phyloP scores from a whole-genome alignment of 2,329 filamentous ascomycete genomes.

The Beauveria sp. region DNA sequence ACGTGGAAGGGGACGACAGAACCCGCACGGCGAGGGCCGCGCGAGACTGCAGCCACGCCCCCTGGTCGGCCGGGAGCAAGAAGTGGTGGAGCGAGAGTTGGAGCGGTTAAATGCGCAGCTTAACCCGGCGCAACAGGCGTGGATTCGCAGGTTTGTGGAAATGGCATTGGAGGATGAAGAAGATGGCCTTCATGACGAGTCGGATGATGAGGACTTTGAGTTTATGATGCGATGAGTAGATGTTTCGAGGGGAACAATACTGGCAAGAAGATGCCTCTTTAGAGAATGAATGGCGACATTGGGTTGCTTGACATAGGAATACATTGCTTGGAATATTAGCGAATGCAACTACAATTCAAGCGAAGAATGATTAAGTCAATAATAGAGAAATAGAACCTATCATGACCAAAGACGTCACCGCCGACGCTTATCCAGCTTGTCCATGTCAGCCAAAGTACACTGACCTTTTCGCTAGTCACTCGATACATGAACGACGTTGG shows the following conservation, averaged over 20 bases:
- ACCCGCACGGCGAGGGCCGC: not conserved
- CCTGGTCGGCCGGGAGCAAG: conserved; percentile 11
- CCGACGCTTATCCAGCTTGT: too few species aligned
- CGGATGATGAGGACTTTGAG: conserved; percentile 23
- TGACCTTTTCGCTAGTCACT: too few species aligned
- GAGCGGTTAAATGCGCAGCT: conserved; percentile 23
- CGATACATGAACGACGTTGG: too few species aligned
- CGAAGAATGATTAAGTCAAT: not conserved
- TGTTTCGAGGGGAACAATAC: not conserved
- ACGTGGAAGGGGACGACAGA: not conserved
- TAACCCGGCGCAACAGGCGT: conserved; percentile 40
- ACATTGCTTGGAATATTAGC: not conserved
- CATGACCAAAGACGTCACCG: too few species aligned
- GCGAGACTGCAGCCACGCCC: conserved; percentile 14
- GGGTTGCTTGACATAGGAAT: not conserved
- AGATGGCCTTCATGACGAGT: conserved; percentile 39
- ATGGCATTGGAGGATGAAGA: conserved; percentile 47
- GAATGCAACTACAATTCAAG: not conserved
- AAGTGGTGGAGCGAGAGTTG: not conserved
- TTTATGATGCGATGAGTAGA: conserved; percentile 14
- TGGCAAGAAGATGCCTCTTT: not conserved
- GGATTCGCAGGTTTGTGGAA: conserved; percentile 47
- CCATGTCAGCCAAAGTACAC: too few species aligned
- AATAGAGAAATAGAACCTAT: too few species aligned
- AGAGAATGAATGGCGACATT: not conserved